A percentile compares a stretch with the other conserved stretches of the same genome.
Conservation (phyloP, 2,329 filamentous ascomycete genomes). For the Fusarium lyarnte region DNA sequence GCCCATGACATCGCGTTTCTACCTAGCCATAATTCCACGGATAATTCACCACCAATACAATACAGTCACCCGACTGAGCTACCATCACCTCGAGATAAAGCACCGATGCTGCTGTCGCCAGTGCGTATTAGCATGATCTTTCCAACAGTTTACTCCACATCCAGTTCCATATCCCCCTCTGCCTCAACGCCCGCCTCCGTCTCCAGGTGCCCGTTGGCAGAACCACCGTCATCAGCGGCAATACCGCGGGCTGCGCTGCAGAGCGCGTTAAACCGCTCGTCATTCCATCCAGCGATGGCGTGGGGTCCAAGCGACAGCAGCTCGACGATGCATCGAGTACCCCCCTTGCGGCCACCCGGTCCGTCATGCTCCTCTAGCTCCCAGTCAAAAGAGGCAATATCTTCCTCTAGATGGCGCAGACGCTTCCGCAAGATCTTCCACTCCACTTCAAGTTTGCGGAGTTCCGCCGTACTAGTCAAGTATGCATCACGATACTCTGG, state of each 20-base stretch:
- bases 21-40: too few relatives aligned
- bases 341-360: not conserved
- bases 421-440: too few relatives aligned
- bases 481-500: not conserved
- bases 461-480: not conserved
- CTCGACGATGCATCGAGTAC: not conserved
- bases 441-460: rapidly evolving
- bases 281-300: not conserved
- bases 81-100: not conserved
- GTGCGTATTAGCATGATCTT: not conserved
- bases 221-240: not conserved
- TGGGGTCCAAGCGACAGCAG: not conserved
- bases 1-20: too few relatives aligned
- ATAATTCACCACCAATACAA: not conserved
- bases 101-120: not conserved
- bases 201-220: not conserved
- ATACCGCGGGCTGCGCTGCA: not conserved
- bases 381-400: not conserved
- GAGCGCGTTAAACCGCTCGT: not conserved
- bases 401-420: not conserved
- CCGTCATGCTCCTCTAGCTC: not conserved
- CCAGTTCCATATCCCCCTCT: not conserved
- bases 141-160: not conserved
- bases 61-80: not conserved
- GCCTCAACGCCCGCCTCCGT: not conserved